Conservation (phyloP, 2,329 filamentous ascomycete species). For the Podosphaera leucotricha region DNA sequence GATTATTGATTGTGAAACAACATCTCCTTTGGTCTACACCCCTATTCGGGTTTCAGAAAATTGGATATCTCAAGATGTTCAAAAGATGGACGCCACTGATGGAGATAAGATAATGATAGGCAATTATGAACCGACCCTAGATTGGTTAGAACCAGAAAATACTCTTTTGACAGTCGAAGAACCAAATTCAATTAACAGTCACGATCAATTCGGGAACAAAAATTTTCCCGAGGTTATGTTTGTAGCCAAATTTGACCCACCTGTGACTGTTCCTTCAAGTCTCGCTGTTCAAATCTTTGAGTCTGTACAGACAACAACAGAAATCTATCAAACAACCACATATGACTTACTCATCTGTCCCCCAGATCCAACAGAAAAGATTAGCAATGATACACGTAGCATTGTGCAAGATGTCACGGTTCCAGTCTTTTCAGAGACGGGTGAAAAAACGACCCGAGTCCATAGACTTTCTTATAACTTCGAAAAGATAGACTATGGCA, state of each 20-base stretch:
- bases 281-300: slow-evolving; percentile 39
- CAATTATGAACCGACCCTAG: slow-evolving; percentile 22
- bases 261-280: slow-evolving; percentile 42
- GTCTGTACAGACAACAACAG: slow-evolving; percentile 32
- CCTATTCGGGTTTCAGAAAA: slow-evolving; percentile 47
- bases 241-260: slow-evolving; percentile 49
- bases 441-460: slow-evolving; percentile 9
- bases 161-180: slow-evolving; percentile 27
- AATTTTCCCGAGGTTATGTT: slow-evolving; percentile 52
- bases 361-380: slow-evolving; percentile 21
- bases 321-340: slow-evolving; percentile 24
- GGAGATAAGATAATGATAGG: slow-evolving; percentile 19
- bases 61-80: slow-evolving; percentile 48
- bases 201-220: slow-evolving; percentile 22
- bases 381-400: slow-evolving; percentile 32
- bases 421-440: slow-evolving; percentile 16
- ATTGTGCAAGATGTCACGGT: slow-evolving; percentile 27
- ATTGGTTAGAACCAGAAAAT: slow-evolving; percentile 52
- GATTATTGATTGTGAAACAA: slow-evolving; percentile 36
- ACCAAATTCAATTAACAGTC: slow-evolving; percentile 27
- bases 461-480: slow-evolving; percentile 42
- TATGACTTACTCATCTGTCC: slow-evolving; percentile 29
- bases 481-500: slow-evolving; percentile 49
- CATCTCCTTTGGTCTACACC: slow-evolving; percentile 23
- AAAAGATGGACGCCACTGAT: slow-evolving; percentile 28